Base-by-base conservation (phyloP, 2,329 filamentous ascomycete species). In the Rhynchosporium agropyri region DNA sequence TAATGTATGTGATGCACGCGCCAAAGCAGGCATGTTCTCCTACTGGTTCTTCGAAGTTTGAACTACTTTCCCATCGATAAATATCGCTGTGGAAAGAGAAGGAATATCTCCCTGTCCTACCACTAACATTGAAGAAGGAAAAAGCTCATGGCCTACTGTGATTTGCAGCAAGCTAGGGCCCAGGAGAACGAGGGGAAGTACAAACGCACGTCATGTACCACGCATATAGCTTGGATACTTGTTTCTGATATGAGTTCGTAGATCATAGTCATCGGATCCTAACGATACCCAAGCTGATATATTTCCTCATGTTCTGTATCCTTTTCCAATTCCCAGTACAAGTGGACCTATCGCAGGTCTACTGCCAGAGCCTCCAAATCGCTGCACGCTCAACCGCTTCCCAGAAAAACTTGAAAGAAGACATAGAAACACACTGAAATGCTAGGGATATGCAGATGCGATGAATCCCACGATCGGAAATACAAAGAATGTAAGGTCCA, bases 311-410 rank as follows among this genome's bases (percentile, higher is more conserved):
- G 10, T 46, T 10, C 43, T 46, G 20, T 53, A 20, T 40, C 50
- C 10, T 20, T 3, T 33, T 36, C 33, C 20, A 20, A 36, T 10
- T 36, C 9, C 33, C 33, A 36, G 33, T 36, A 36, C 33, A 36
- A 38, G 9, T 33, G n/a, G 38, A 26, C 38, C 50, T 53, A 53
- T 26, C 13, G 36, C 50, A 53, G 12, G 20, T 36, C 49, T 51
- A 51, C 29, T 53, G 38, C 31, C 12, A 36, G 9, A 36, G 9
- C 33, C 33, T 36, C 33, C 6, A 45, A 56, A 31, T 8, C 13
- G 53, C 53, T 31, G 53, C 53, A 56, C 53, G 53, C 53, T 56
- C 38, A 56, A 53, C 9, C 38, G 53, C 53, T 56, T 26, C 12
- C 15, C 28, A 33, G 8, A 38, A 43, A 40, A 29, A 13, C n/a